Evolutionary conservation across 345 rosid genomes (phyloP), one percentile per base, ranked within the genome.

Genomic region (Hirschfeldia incana): DNA sequence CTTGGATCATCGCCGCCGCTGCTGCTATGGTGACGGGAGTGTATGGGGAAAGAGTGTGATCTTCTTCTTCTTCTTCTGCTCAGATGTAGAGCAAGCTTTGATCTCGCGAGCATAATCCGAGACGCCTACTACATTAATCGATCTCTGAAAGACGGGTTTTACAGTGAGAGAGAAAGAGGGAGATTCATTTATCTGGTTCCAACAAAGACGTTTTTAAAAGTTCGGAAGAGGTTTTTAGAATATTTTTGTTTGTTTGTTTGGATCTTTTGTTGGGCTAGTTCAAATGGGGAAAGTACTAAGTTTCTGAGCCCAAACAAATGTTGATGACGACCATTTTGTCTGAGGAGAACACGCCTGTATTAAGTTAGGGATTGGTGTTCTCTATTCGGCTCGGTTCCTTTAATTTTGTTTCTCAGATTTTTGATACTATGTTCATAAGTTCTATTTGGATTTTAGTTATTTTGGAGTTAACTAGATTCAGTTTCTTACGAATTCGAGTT

Each of bases 81-180:
- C 82, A 67, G 73, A 70, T 36, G 65, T n/a, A 59, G 75, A 17
- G 77, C 81, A 65, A 81, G 69, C 75, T 83, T 81, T 58, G 81
- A 72, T 77, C 83, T 86, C 81, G 76, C 79, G 29, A 89, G 82
- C 92, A 88, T 86, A 16, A 73, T 75, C 72, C 29, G 55, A 78
- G 61, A 60, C 39, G 27, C 82, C 82, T 73, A 79, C 82, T 73
- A 79, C 82, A 79, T 67, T 73, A 79, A 73, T 73, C 78, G 67
- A 67, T 73, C 74, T 73, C 64, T 15, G 37, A 12, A 44, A 0
- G 29, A 39, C 13, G 21, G 29, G 21, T 29, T 72, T 57, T 58
- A 32, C 17, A 1, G 57, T 6, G 29, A 66, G 12, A 75, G 59
- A 11, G 32, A 21, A 21, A 21, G 30, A 58, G 21, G 3, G 33